Evolutionary conservation across 2,329 filamentous ascomycete species (phyloP).

Genomic region (Pyrenochaeta sp.): DNA sequence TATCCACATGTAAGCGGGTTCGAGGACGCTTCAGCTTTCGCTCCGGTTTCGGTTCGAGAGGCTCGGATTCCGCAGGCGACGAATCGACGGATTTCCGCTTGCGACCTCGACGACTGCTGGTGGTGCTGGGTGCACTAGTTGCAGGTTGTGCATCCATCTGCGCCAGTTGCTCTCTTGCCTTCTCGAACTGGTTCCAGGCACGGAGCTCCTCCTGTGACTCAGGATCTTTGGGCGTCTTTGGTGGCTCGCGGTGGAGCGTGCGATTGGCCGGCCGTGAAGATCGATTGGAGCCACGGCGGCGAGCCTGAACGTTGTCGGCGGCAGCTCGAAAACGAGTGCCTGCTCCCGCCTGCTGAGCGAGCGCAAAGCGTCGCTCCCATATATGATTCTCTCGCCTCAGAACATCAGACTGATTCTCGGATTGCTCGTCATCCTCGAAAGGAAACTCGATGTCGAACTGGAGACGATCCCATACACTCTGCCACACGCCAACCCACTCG

Average conservation of each 20-base stretch:
- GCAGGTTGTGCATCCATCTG: conserved; percentile 31
- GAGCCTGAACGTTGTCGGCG: conserved; percentile 65
- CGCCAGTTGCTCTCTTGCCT: conserved; percentile 71
- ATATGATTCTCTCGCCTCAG: conserved; percentile 68
- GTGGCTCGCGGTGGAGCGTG: conserved; percentile 42
- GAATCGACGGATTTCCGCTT: conserved; percentile 82
- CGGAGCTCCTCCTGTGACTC: conserved; percentile 82
- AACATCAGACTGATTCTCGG: conserved; percentile 64
- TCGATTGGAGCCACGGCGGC: conserved; percentile 44
- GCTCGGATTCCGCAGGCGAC: conserved; percentile 73
- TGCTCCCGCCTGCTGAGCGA: conserved; percentile 81
- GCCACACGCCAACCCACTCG: conserved; percentile 80
- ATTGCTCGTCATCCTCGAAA: conserved; percentile 72
- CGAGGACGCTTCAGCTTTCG: conserved; percentile 88
- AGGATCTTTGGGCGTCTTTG: conserved; percentile 63
- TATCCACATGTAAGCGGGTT: conserved; percentile 71
- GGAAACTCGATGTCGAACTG: conserved; percentile 86
- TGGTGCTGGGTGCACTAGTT: conserved; percentile 29
- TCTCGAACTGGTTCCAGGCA: conserved; percentile 92
- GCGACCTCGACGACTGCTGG: conserved; percentile 60
- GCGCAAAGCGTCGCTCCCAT: conserved; percentile 85
- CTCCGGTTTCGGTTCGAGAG: conserved; percentile 69
- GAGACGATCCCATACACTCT: conserved; percentile 82
- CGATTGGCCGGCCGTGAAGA: conserved; percentile 49
- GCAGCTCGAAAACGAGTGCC: conserved; percentile 75